Base-by-base conservation (phyloP, 345 rosid species). In the Eutrema yunnanense region DNA sequence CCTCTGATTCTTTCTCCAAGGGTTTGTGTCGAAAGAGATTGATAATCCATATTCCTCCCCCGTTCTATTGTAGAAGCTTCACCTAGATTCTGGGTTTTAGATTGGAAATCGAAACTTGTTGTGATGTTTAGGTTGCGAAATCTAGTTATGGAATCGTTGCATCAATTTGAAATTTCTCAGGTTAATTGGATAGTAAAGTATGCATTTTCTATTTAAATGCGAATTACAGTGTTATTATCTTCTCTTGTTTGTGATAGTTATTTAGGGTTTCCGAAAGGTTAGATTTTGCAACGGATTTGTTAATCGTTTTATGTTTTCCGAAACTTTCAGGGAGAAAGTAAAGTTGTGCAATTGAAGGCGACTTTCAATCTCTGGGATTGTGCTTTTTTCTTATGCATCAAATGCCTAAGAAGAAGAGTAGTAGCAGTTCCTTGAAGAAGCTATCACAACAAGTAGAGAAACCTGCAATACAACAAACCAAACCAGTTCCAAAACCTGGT, bases 371-470 rank as follows among this genome's bases (percentile, higher is more conserved):
- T 50, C 42, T 40, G n/a, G 34, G 67, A 40, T 43, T 63, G 56
- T 43, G 44, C 10, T 37, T 33, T 13, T 64, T 10, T 32, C 6
- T 32, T 38, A 19, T 33, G 34, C 50, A 38, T 22, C 37, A 54
- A 67, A 81, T 76, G 83, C 57, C 78, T 6, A 82, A 74, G 72
- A 82, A 76, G 71, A 60, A 33, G 52, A 57, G 42, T 11, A 32
- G 10, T 40, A 29, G 8, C 47, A 56, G 42, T 61, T 65, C 81
- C 36, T 10, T 72, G 9, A 84, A 76, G 72, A 73, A 47, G 61
- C 43, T 62, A 38, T 42, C 53, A 14, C 34, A 68, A 41, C 47
- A 1, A 30, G 55, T 22, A 53, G 79, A 69, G 33, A 61, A 66
- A 19, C 32, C 70, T 26, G 54, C 26, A 6, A 4, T 44, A 6